Evolutionary conservation across 2,329 filamentous ascomycete species (phyloP).

Genomic region (Fusarium nurragi): DNA sequence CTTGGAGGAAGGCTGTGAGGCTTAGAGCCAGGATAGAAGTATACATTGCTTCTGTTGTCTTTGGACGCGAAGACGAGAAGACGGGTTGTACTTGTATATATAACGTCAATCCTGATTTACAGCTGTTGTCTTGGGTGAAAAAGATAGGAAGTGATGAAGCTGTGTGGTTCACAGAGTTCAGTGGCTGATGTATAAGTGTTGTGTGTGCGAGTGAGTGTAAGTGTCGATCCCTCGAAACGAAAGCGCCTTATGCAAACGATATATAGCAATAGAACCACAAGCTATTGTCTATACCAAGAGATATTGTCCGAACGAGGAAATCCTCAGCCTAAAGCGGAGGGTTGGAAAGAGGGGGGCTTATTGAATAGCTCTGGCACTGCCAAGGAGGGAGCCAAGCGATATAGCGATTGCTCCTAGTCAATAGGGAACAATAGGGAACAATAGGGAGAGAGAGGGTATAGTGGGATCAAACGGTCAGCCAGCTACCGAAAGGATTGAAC

Average conservation of each 20-base stretch:
- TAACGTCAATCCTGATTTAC: conserved; percentile 5
- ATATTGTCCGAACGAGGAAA: conserved; percentile 15
- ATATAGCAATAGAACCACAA: conserved; percentile 29
- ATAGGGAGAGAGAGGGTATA: conserved; percentile 1
- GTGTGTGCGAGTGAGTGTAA: not conserved
- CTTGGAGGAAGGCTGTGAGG: conserved; percentile 46
- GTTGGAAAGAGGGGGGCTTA: conserved; percentile 20
- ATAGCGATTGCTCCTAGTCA: conserved; percentile 18
- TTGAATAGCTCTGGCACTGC: conserved; percentile 29
- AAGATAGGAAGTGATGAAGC: conserved; percentile 5
- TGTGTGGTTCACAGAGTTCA: conserved; percentile 8
- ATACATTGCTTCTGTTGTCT: conserved; percentile 38
- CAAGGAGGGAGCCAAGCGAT: conserved; percentile 33
- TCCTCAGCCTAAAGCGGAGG: conserved; percentile 27
- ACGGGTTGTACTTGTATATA: not conserved
- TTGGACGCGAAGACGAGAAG: conserved; percentile 6
- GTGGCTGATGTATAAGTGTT: not conserved
- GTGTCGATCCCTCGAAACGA: not conserved
- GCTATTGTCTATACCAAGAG: conserved; percentile 27
- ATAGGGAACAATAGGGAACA: conserved; percentile 20
- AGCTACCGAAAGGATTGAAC: conserved; percentile 50
- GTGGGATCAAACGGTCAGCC: conserved; percentile 35
- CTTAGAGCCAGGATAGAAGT: conserved; percentile 41
- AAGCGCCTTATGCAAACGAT: not conserved
- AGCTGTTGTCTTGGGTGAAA: conserved; percentile 10